Conservation (phyloP, 805 yeast genomes). For the Pichia membranifaciens region DNA sequence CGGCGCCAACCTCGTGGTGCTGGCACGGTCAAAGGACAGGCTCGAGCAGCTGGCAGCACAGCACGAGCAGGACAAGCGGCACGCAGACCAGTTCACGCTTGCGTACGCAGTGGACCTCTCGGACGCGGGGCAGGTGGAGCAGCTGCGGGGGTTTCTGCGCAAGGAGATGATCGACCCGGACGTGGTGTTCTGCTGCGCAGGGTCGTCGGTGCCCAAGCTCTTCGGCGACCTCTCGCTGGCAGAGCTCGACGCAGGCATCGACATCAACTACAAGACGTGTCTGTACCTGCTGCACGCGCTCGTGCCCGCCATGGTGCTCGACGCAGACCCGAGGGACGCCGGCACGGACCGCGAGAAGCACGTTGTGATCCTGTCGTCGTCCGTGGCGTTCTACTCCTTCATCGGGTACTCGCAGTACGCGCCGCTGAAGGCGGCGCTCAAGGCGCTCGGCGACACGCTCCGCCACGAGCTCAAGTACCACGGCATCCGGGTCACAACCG, state of each 20-base stretch:
- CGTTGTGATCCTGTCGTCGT: slow-evolving; percentile 66
- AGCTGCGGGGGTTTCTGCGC: slow-evolving; percentile 33
- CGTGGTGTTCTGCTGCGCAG: slow-evolving; percentile 80
- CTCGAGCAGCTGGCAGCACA: slow-evolving; percentile 39
- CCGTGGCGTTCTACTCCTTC: slow-evolving; percentile 76
- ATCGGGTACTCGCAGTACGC: slow-evolving; percentile 90
- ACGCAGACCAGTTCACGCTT: slow-evolving; percentile 24
- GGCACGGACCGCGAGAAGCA: slow-evolving; percentile 37
- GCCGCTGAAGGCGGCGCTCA: slow-evolving; percentile 79
- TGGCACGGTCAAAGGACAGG: slow-evolving; percentile 69
- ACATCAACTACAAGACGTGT: slow-evolving; percentile 68
- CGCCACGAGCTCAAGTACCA: slow-evolving; percentile 76
- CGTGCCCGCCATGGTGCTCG: slow-evolving; percentile 24
- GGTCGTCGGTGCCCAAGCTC: slow-evolving; percentile 73
- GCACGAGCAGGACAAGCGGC: slow-evolving; percentile 16
- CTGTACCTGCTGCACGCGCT: slow-evolving; percentile 64
- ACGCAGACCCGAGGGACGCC: slow-evolving; percentile 2
- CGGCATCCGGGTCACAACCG: slow-evolving; percentile 62
- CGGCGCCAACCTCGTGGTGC: slow-evolving; percentile 63
- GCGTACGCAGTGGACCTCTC: slow-evolving; percentile 65
- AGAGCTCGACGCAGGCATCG: slow-evolving; percentile 58
- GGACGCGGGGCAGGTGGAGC: slow-evolving; percentile 38
- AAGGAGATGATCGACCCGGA: slow-evolving; percentile 46
- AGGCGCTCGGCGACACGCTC: slow-evolving; percentile 66
- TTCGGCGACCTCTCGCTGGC: slow-evolving; percentile 58